Base-by-base conservation (phyloP, 768 basidiomycete genomes). In the Lactifluus volemus region DNA sequence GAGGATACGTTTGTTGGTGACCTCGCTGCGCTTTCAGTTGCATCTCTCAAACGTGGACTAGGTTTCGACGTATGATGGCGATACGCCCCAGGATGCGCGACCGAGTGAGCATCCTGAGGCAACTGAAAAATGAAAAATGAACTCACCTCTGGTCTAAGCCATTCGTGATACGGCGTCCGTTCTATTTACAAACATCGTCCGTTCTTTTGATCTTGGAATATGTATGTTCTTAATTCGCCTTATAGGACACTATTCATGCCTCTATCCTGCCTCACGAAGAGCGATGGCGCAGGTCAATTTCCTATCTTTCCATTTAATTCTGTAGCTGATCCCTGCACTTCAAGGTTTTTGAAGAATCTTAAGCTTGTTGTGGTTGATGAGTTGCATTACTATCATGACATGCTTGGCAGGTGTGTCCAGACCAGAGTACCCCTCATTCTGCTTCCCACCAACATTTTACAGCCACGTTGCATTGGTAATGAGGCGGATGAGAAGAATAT, bases 171-270 rank as follows among this genome's bases (percentile, higher is more conserved):
- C 74, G 2, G 84, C 85, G 0, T 89, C 88, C 0, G 81, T 92
- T 25, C 87, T 96, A 53, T 88, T 95, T 68, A 93, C 92, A 5
- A 96, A 96, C 69, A 92, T 93, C 67, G 89, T 88, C 67, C n/a
- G 65, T 61, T 29, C 21, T 32, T 38, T 61, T 25, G 45, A 41
- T 41, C 32, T 57, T 48, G 25, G 21, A 42, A 6, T 29, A 5
- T 49, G 3, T 5, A 21, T 47, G 15, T 49, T 53, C 51, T 68
- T 64, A 30, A 57, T 49, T 59, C 15, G 32, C 42, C 5, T 50
- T 12, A 36, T 60, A 91, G 89, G 92, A 94, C 65, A 94, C 84
- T 76, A 76, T 96, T 7, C 92, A 95, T 68, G 83, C 85, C 21
- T 87, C 89, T 0, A 87, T 96, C 58, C 74, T 95, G 1, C 92